Evolutionary conservation across 2,329 filamentous ascomycete species (phyloP).

Genomic region (Cordyceps javanica): DNA sequence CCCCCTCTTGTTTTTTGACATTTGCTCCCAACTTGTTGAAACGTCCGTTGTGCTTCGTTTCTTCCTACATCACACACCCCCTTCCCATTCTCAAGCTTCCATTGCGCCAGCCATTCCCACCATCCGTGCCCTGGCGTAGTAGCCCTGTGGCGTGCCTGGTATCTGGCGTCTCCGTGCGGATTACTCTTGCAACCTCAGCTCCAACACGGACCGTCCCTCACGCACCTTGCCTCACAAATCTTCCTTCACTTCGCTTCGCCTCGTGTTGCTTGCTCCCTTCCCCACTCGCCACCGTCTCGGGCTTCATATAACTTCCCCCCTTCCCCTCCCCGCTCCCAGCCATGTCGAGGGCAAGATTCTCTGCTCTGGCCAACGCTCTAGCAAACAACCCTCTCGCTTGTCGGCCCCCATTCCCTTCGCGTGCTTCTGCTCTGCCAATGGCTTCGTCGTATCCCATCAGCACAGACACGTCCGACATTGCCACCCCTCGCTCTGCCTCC

Average conservation of each 20-base stretch:
- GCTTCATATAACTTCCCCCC: constrained; percentile 10
- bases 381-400: constrained; percentile 16
- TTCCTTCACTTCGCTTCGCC: neutral
- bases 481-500: constrained; percentile 49
- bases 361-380: constrained; percentile 5
- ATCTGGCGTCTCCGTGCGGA: constrained; percentile 4
- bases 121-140: neutral
- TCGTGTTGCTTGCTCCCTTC: neutral
- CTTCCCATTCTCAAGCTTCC: neutral
- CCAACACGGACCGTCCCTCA: constrained; percentile 11
- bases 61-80: neutral
- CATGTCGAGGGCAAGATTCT: constrained; percentile 13
- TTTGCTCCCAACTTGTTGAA: constrained; percentile 6
- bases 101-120: neutral
- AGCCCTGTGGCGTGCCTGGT: neutral
- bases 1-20: neutral
- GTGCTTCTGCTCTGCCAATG: constrained; percentile 13
- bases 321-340: neutral
- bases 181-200: neutral
- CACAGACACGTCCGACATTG: constrained; percentile 44
- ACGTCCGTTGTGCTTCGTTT: constrained; percentile 7
- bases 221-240: neutral
- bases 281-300: constrained; percentile 3
- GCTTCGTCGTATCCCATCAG: constrained; percentile 30
- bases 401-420: constrained; percentile 5